Percentiles rank a stretch among this genome's conserved stretches.
Conservation (phyloP, 768 basidiomycete genomes). For the Tylopilus cervinicoccineus region DNA sequence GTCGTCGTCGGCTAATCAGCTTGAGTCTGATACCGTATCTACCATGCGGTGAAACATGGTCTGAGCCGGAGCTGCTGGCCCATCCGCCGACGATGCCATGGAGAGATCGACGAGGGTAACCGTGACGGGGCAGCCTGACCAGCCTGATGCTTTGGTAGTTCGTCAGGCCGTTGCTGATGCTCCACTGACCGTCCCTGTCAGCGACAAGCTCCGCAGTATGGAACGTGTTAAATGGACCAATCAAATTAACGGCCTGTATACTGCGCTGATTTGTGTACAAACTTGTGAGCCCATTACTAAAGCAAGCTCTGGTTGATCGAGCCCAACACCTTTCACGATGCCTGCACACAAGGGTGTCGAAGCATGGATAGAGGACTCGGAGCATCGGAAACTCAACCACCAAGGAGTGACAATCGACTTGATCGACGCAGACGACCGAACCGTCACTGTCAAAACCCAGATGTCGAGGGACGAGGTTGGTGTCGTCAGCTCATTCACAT, state of each 20-base stretch:
- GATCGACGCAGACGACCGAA: constrained; percentile 6
- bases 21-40: too few species aligned
- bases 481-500: not conserved
- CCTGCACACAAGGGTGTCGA: constrained; percentile 13
- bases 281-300: constrained; percentile 1
- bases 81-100: too few species aligned
- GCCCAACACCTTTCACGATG: constrained; percentile 9
- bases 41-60: too few species aligned
- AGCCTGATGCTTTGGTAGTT: not conserved
- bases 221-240: constrained; percentile 1
- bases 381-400: constrained; percentile 2
- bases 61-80: too few species aligned
- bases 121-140: not conserved
- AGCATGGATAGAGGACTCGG: constrained; percentile 17
- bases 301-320: not conserved
- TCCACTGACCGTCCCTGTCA: not conserved
- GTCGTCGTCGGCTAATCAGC: too few species aligned
- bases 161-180: too few species aligned
- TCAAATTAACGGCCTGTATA: not conserved
- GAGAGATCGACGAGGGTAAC: not conserved
- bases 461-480: constrained; percentile 12
- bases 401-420: constrained; percentile 6
- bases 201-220: not conserved
- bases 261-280: constrained; percentile 6
- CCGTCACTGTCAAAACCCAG: constrained; percentile 5